Percentiles rank a stretch among this genome's conserved stretches.
Evolutionary conservation across 495 filamentous ascomycete genomes (phyloP).

Genomic region (Aspergillus bertholletiae): DNA sequence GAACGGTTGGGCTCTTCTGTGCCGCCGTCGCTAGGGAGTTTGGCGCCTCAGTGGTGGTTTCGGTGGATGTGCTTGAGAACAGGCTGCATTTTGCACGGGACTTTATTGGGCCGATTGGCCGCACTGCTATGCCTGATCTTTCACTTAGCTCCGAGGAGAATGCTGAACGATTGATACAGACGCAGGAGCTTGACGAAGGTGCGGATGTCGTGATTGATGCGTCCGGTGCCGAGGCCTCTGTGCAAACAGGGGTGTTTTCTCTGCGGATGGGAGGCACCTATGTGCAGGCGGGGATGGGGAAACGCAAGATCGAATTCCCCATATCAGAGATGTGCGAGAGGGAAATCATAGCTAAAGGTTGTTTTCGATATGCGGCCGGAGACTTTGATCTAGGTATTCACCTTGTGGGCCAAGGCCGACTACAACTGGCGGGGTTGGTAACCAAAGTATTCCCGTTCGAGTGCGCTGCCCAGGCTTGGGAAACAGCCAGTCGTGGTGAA

Average conservation of each 20-base stretch:
- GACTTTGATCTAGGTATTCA: constrained; percentile 76
- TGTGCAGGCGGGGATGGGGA: constrained; percentile 48
- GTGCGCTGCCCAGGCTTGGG: constrained; percentile 72
- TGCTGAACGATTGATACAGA: constrained; percentile 22
- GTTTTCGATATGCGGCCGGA: constrained; percentile 73
- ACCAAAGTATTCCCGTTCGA: constrained; percentile 72
- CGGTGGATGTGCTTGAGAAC: constrained; percentile 68
- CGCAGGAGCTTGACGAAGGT: constrained; percentile 38
- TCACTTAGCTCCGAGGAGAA: constrained; percentile 30
- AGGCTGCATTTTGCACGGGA: constrained; percentile 66
- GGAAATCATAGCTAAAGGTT: constrained; percentile 76
- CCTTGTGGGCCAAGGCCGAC: constrained; percentile 46
- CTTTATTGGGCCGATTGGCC: constrained; percentile 45
- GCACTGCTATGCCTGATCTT: background rate
- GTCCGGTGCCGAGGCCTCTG: constrained; percentile 71
- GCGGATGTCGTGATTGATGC: constrained; percentile 80
- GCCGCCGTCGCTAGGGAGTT: constrained; percentile 71
- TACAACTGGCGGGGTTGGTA: constrained; percentile 53
- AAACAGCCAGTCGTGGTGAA: constrained; percentile 68
- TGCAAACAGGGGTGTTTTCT: constrained; percentile 79
- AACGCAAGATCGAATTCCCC: constrained; percentile 71
- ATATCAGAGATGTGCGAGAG: constrained; percentile 79
- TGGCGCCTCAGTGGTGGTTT: constrained; percentile 68
- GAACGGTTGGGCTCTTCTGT: constrained; percentile 80
- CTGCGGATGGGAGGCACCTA: constrained; percentile 54